Evolutionary conservation across 1,139 yeast species (phyloP), one percentile per base, ranked within the genome.

Genomic region (Arxiozyma bovina): DNA sequence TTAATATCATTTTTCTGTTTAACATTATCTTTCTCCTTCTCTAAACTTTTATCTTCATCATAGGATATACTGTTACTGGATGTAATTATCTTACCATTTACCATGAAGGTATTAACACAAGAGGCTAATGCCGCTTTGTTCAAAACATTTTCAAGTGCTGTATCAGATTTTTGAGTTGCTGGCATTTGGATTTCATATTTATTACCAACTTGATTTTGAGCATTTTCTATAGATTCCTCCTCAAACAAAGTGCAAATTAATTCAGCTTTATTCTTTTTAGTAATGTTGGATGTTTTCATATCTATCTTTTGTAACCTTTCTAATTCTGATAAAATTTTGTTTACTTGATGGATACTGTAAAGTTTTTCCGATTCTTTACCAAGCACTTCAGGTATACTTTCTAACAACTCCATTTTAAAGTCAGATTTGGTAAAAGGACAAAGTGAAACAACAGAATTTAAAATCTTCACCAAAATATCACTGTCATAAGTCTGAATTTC

Each of bases 131-230:
- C 2, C 3, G 8, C 40, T 15, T 34, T 15, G 17, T 12, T 34
- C 4, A 3, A 17, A 3, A 34, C 8, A 8, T 20, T 20, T 38
- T 22, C 30, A 18, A 12, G n/a, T 1, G 17, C 3, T 17, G 3
- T 34, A 22, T 46, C 42, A 7, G 21, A 21, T 46, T 46, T 25
- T 55, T 59, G 61, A 7, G 59, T 57, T 15, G 55, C 59, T 21
- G 56, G 57, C 4, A 56, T 57, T 48, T 57, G 60, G 27, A 54
- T 23, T 15, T 54, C 56, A 23, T n/a, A 21, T 15, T 44, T 25
- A 20, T 38, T 4, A 25, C 18, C 6, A 6, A 20, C 15, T 46
- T 34, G 42, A 17, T 38, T 17, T 46, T 21, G 21, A 38, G 22
- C 15, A 12, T 11, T 21, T n/a, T 18, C 43, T 18, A 15, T 6